A percentile compares a stretch with the other conserved stretches of the same genome.
phyloP scores from a whole-genome alignment of 2,329 filamentous ascomycete species.

The Ascochyta lentis region DNA sequence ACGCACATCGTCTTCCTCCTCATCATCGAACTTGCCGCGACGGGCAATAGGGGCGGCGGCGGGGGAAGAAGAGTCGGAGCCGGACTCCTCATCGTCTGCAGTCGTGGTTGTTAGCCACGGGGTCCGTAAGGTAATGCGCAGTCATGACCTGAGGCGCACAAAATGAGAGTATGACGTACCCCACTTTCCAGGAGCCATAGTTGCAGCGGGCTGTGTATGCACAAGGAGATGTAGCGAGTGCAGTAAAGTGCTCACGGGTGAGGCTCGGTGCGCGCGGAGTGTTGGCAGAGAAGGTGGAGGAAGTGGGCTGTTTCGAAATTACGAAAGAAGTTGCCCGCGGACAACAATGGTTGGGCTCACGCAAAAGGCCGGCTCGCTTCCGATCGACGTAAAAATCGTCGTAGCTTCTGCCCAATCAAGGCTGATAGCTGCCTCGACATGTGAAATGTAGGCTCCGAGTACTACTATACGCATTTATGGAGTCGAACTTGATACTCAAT shows the following conservation, averaged over 20 bases:
- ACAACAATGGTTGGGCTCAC: constrained; percentile 38
- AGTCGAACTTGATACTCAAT: background rate
- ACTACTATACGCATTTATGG: background rate
- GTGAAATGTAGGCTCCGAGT: background rate
- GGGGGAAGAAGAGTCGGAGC: constrained; percentile 57
- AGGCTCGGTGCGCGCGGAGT: constrained; percentile 9
- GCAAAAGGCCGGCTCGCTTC: constrained; percentile 27
- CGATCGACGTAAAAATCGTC: constrained; percentile 31
- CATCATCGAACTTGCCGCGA: constrained; percentile 84
- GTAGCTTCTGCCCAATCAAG: constrained; percentile 40
- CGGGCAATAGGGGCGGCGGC: constrained; percentile 55
- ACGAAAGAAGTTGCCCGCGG: constrained; percentile 28
- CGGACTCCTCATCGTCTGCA: constrained; percentile 64
- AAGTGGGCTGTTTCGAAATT: constrained; percentile 21
- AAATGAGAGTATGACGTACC: constrained; percentile 48
- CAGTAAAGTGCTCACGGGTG: background rate
- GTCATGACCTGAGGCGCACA: constrained; percentile 17
- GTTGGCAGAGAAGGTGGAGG: constrained; percentile 17
- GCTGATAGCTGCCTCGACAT: background rate
- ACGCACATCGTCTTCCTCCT: constrained; percentile 83
- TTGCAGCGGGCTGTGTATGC: constrained; percentile 27
- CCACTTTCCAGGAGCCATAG: constrained; percentile 51
- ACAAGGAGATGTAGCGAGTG: background rate
- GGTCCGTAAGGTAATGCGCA: constrained; percentile 21
- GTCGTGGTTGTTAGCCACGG: constrained; percentile 25